Evolutionary conservation across 345 rosid genomes (phyloP).

Genomic region (Cochlearia excelsa): DNA sequence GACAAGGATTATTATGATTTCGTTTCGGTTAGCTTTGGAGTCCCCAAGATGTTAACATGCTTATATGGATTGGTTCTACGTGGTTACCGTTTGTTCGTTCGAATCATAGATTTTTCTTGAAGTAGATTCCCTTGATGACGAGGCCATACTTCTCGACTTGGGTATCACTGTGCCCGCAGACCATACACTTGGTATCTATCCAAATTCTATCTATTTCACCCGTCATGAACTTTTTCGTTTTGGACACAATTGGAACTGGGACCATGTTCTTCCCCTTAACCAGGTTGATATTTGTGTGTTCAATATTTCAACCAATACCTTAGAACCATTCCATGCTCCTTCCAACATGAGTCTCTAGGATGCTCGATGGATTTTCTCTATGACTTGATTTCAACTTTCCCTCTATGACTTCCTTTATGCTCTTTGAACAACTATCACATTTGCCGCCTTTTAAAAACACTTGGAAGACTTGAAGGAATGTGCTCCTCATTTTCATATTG

Average conservation of each 20-base stretch:
- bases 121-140: background rate
- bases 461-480: no score
- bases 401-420: no score
- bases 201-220: conserved; percentile 7
- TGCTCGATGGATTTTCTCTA: conserved; percentile 11
- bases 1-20: background rate
- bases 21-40: background rate
- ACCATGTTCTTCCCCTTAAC: no score
- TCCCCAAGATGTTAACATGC: background rate
- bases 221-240: background rate
- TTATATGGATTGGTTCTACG: background rate
- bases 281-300: background rate
- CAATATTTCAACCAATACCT: background rate
- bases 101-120: conserved; percentile 6
- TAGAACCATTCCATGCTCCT: background rate
- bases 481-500: no score
- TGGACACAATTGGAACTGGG: no score
- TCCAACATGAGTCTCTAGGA: background rate
- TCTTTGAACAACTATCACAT: no score
- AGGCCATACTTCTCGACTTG: background rate
- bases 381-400: background rate
- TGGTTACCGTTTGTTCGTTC: background rate
- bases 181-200: background rate
- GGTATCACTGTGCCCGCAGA: background rate
- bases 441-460: no score